A percentile compares a stretch with the other conserved stretches of the same genome.
These are phyloP conservation scores for Aspergillus brunneoviolaceus DNA, from an alignment of 2,329 filamentous ascomycete genomes.

Conservation along the genomic window DNA sequence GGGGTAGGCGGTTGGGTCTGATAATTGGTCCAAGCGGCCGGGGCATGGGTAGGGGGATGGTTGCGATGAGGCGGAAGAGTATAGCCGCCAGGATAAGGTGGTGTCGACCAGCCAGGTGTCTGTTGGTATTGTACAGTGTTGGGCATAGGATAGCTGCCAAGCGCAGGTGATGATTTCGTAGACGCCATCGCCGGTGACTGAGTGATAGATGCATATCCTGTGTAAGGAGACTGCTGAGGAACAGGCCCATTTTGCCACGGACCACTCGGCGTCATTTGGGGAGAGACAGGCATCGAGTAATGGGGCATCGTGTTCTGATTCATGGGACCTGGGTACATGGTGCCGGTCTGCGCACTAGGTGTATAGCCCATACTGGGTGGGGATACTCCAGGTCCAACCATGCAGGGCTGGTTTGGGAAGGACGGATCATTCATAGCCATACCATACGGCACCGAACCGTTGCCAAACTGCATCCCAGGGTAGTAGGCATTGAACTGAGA, in stretches of 20 bases:
- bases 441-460: slow-evolving; percentile 32
- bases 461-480: slow-evolving; percentile 39
- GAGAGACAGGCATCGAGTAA: slow-evolving; percentile 36
- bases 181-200: slow-evolving; percentile 40
- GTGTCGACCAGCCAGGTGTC: slow-evolving; percentile 32
- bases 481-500: slow-evolving; percentile 54
- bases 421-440: slow-evolving; percentile 31
- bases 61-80: slow-evolving; percentile 39
- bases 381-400: slow-evolving; percentile 38
- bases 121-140: slow-evolving; percentile 35
- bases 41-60: slow-evolving; percentile 24
- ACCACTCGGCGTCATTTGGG: slow-evolving; percentile 34
- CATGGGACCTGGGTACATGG: slow-evolving; percentile 35
- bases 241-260: slow-evolving; percentile 38
- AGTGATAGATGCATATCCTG: slow-evolving; percentile 40
- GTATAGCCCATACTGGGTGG: slow-evolving; percentile 35
- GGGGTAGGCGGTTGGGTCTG: slow-evolving; percentile 40
- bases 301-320: slow-evolving; percentile 33
- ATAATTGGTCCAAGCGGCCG: slow-evolving; percentile 41
- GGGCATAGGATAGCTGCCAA: slow-evolving; percentile 39
- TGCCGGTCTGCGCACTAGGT: slow-evolving; percentile 28
- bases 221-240: slow-evolving; percentile 37
- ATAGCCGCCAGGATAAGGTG: slow-evolving; percentile 34
- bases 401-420: slow-evolving; percentile 33
- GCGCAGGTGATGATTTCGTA: slow-evolving; percentile 38